Evolutionary conservation across 1,284 basidiomycete species (phyloP).

Genomic region (Porphyrellus sp.): DNA sequence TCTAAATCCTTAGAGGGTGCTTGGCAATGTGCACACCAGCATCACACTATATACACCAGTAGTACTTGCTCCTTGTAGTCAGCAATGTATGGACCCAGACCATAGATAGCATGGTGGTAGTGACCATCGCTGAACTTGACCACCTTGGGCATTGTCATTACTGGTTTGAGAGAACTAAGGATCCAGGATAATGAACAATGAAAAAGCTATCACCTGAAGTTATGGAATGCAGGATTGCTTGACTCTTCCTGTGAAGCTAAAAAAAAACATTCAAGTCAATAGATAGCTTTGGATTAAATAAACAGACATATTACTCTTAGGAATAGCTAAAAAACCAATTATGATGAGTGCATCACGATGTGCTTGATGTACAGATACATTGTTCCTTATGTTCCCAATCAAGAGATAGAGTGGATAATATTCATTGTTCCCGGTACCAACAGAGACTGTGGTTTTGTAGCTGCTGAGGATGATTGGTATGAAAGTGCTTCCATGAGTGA

Average conservation of each 20-base stretch:
- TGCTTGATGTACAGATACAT: too few species aligned
- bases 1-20: background rate
- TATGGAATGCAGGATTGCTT: conserved; percentile 2
- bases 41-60: background rate
- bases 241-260: conserved; percentile 34
- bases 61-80: conserved; percentile 13
- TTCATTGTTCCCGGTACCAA: background rate
- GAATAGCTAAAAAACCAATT: too few species aligned
- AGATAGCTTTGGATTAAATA: too few species aligned
- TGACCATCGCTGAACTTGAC: background rate
- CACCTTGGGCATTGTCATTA: background rate
- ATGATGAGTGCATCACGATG: background rate
- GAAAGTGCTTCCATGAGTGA: background rate
- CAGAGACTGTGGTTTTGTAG: background rate
- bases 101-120: background rate
- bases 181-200: conserved; percentile 12
- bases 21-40: conserved; percentile 1
- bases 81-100: conserved; percentile 6
- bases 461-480: background rate
- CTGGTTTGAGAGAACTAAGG: background rate
- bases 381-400: background rate
- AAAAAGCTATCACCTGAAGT: conserved; percentile 14
- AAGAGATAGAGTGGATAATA: background rate
- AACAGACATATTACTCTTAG: background rate
- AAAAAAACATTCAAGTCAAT: conserved; percentile 9